phyloP scores from a whole-genome alignment of 768 basidiomycete species.

The Russula foetens region DNA sequence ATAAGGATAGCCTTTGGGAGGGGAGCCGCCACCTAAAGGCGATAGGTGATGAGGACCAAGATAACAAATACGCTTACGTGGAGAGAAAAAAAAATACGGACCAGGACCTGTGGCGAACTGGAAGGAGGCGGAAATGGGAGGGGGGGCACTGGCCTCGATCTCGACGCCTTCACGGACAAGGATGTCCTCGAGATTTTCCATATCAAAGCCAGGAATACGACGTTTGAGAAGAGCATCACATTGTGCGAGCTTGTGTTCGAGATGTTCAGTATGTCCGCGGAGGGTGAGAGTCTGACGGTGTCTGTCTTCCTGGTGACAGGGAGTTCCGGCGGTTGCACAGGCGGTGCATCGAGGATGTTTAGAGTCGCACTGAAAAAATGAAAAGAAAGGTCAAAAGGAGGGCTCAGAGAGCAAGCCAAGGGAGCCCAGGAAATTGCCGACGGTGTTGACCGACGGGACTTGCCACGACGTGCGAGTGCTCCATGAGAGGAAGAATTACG shows the following conservation, averaged over 20 bases:
- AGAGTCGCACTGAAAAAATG: conserved; percentile 64
- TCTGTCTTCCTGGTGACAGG: conserved; percentile 83
- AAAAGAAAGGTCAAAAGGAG: conserved; percentile 21
- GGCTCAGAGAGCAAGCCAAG: too few relatives aligned
- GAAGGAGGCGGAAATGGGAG: conserved; percentile 22
- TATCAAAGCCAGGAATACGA: conserved; percentile 56
- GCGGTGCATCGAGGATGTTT: conserved; percentile 84
- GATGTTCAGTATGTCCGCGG: conserved; percentile 71
- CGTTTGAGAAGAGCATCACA: conserved; percentile 75
- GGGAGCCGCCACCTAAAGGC: conserved; percentile 23
- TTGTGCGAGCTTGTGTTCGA: conserved; percentile 73
- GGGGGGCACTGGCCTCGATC: conserved; percentile 21
- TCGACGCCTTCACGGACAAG: conserved; percentile 63
- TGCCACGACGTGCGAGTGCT: conserved; percentile 22
- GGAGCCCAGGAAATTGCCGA: conserved; percentile 64
- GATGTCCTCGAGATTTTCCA: conserved; percentile 58
- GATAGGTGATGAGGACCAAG: conserved; percentile 5
- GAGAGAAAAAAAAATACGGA: conserved; percentile 19
- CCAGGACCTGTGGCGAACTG: conserved; percentile 24
- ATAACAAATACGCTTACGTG: conserved; percentile 14
- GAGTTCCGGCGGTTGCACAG: conserved; percentile 69
- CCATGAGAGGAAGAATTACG: conserved; percentile 16
- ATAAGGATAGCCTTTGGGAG: conserved; percentile 28
- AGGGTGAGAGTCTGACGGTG: conserved; percentile 83
- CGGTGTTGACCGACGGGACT: conserved; percentile 51